Evolutionary conservation across 2,329 filamentous ascomycete genomes (phyloP), one percentile per base, ranked within the genome.

Genomic region (Xylaria sp.): DNA sequence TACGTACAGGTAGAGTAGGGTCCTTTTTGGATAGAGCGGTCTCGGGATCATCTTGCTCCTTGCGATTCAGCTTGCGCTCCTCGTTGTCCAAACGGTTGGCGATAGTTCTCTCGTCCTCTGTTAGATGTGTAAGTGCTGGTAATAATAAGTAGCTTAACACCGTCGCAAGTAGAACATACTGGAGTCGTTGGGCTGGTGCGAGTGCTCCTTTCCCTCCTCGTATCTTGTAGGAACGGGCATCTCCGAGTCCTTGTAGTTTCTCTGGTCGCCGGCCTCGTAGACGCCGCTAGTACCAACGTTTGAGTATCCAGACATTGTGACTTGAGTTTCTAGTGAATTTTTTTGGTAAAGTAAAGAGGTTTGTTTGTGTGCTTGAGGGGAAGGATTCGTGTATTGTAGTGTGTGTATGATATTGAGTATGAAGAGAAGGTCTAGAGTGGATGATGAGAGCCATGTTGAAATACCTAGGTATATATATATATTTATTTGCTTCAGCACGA

Each of bases 251-350:
- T 86, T 84, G 65, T 78, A 75, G 75, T 87, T 92, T 71, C 86
- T 84, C 82, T 95, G 91, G 78, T 95, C 91, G 61, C 88, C 89
- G 60, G 84, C 88, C 79, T 94, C 90, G 79, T 95, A 94, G 75
- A 92, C 79, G 64, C 78, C 75, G 66, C 78, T 72, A 75, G 80
- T 83, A 69, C 91, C 92, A 74, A 94, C 90, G 74, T 82, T 89
- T 61, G 89, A 91, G 64, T 80, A 71, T 38, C 71, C 73, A 49
- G 75, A 75, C 76, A 78, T 78, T 45, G 43, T 74, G 63, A 38
- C 43, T 52, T n/a, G n/a, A n/a, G 42, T 55, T 25, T 52, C 19
- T 50, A 19, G 15, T 63, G 60, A n/a, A 12, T 57, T 68, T 31
- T 35, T 2, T 25, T 3, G 12, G 14, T 28, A 56, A 31, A 43